Evolutionary conservation across 805 yeast species (phyloP), one percentile per base, ranked within the genome.

Genomic region (Saccharomycopsis sp.): DNA sequence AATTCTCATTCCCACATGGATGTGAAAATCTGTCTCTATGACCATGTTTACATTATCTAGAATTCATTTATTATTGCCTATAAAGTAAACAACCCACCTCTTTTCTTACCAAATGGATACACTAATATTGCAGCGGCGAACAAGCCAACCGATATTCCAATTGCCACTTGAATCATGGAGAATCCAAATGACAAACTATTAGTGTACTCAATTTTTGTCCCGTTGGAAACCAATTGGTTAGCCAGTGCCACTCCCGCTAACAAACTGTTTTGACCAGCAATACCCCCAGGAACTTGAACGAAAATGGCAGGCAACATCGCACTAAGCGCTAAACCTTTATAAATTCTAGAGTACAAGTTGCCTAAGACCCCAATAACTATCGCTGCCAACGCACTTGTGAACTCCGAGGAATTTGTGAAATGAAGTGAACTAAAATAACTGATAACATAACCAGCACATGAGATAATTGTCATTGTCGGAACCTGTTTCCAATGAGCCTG

Each of bases 271-370:
- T 88, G 90, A 0, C 95, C 79, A 2, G 97, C 96, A 50, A 90
- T 79, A 61, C 97, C 97, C 1, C 90, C 81, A 2, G 97, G 97
- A 37, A 90, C 97, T 60, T 85, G 94, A 3, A 87, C 95, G 58
- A 90, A 89, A 38, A 90, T 86, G 0, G 90, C 97, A 0, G 97
- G 97, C 44, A 90, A 64, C 96, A 90, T 90, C 4, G 96, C 93
- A 20, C 95, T 82, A 21, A 89, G 95, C 0, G 97, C 96, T 66
- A 90, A 76, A 2, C 96, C 95, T 59, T 82, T 85, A 56, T 89
- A 81, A 9, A 89, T 59, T 57, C 97, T 75, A 0, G 96, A 85
- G 61, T 90, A 90, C 42, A 86, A 65, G 58, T 90, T 90, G 35
- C 96, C 96, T 57, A 86, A 60, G 17, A 90, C 67, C 2, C 97